Evolutionary conservation across 2,329 filamentous ascomycete species (phyloP).

Genomic region (Alternaria gaisen): DNA sequence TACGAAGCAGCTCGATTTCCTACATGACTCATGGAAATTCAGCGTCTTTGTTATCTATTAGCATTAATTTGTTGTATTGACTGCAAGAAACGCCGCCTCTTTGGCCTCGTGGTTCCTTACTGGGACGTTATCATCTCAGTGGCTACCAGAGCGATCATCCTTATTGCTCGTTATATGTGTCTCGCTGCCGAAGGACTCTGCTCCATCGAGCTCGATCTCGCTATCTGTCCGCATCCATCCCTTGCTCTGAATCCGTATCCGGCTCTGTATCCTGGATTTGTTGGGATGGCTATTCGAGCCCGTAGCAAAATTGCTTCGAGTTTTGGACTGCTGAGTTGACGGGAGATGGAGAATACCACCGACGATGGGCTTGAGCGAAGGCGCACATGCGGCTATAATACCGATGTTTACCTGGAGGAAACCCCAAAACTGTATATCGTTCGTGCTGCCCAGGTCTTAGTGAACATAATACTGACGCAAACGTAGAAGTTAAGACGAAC

Average conservation of each 20-base stretch:
- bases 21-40: no score
- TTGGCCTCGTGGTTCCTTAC: not conserved
- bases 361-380: slow-evolving; percentile 2
- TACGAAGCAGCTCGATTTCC: not conserved
- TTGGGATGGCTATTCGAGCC: not conserved
- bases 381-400: not conserved
- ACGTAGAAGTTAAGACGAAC: not conserved
- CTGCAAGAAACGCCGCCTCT: not conserved
- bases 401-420: slow-evolving; percentile 3
- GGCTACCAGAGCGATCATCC: not conserved
- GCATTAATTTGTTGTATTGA: not conserved
- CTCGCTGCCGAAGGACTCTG: not conserved
- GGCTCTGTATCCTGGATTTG: not conserved
- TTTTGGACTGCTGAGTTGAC: slow-evolving; percentile 1
- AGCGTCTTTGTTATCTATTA: not conserved
- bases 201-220: slow-evolving; percentile 3
- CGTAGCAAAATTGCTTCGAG: not conserved
- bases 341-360: not conserved
- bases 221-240: not conserved
- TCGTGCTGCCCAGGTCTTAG: not conserved
- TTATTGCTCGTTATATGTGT: not conserved
- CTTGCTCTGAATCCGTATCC: slow-evolving; percentile 1
- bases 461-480: not conserved
- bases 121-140: not conserved
- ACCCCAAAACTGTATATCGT: slow-evolving; percentile 3